Evolutionary conservation across 768 basidiomycete genomes (phyloP).

Genomic region (Kwoniella pini): DNA sequence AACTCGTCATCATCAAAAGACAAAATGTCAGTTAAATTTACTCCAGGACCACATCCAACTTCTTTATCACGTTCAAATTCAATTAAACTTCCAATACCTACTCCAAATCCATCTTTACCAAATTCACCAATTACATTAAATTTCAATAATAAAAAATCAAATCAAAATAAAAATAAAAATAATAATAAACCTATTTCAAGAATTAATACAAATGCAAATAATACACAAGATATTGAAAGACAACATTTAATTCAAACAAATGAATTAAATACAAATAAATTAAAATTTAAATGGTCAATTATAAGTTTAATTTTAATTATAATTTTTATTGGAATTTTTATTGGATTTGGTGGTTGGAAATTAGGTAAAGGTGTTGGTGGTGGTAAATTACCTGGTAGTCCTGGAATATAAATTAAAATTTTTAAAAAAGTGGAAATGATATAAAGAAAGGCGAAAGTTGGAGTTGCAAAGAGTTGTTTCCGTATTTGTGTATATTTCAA

Average conservation of each 20-base stretch:
- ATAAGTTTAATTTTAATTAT: constrained; percentile 4
- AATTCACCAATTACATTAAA: constrained; percentile 13
- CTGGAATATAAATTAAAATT: constrained; percentile 9
- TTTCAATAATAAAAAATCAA: background rate
- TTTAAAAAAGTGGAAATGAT: too few species aligned
- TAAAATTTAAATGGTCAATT: constrained; percentile 15
- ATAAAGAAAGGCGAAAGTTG: too few species aligned
- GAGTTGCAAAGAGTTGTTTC: too few species aligned
- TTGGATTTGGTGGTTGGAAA: constrained; percentile 39
- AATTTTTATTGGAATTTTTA: constrained; percentile 23
- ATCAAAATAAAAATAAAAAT: too few species aligned
- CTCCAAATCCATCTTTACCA: constrained; percentile 2
- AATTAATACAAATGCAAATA: too few species aligned
- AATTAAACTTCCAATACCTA: constrained; percentile 2
- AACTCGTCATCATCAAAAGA: background rate
- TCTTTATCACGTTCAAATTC: constrained; percentile 5
- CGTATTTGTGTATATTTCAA: too few species aligned
- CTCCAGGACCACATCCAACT: constrained; percentile 30
- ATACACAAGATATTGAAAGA: constrained; percentile 21
- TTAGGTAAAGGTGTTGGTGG: constrained; percentile 39
- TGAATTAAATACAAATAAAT: constrained; percentile 1
- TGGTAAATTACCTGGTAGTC: constrained; percentile 42
- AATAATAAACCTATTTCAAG: too few species aligned
- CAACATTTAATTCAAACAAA: constrained; percentile 26
- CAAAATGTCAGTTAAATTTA: constrained; percentile 30